These are phyloP conservation scores for Pichia californica DNA, from an alignment of 805 yeast genomes.

Conservation along the genomic window DNA sequence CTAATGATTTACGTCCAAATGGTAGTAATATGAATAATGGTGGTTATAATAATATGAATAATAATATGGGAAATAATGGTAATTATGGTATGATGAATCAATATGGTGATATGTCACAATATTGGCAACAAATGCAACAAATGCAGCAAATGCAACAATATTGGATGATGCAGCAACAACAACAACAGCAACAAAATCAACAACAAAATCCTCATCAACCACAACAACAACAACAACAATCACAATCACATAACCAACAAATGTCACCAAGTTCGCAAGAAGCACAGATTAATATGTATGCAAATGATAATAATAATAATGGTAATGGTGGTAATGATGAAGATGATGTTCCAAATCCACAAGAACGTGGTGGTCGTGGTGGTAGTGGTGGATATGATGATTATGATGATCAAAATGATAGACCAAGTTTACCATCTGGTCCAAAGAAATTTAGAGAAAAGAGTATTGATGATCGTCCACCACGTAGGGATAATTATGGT, in stretches of 20 bases:
- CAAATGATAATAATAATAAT: conserved; percentile 6
- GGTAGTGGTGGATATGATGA: neutral
- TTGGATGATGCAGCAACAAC: conserved; percentile 25
- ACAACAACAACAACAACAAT: conserved; percentile 11
- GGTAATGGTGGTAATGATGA: conserved; percentile 19
- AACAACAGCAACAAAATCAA: conserved; percentile 13
- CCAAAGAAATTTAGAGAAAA: conserved; percentile 26
- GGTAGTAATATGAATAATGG: conserved; percentile 10
- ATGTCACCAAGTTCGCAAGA: conserved; percentile 11
- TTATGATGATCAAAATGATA: neutral
- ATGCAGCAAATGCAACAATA: conserved; percentile 34
- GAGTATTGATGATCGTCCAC: conserved; percentile 3
- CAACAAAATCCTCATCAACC: neutral
- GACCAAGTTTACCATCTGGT: conserved; percentile 27
- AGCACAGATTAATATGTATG: conserved; percentile 11
- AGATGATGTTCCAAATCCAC: conserved; percentile 32
- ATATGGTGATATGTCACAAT: conserved; percentile 35
- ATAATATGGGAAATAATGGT: conserved; percentile 6
- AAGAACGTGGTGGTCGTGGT: conserved; percentile 18
- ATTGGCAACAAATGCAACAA: conserved; percentile 58
- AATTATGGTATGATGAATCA: conserved; percentile 30
- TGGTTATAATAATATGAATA: conserved; percentile 9
- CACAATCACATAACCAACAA: conserved; percentile 6
- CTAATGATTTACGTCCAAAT: conserved; percentile 18
- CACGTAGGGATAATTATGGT: conserved; percentile 15